Conservation (phyloP, 2,329 filamentous ascomycete genomes). For the Podosphaera fusca region DNA sequence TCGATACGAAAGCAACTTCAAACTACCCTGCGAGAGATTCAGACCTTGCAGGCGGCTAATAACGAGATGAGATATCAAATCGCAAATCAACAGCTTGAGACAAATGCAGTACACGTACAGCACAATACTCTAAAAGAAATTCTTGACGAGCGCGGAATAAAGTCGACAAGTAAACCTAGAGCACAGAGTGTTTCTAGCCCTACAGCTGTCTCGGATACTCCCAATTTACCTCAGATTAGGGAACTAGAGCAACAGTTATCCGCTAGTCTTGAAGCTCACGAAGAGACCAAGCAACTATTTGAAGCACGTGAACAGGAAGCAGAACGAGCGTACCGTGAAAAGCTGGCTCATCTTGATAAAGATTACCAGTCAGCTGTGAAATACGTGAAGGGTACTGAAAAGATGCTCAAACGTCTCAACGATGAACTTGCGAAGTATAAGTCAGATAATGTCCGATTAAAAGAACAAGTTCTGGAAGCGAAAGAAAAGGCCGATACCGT, state of each 20-base stretch:
- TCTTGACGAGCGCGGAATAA: slow-evolving; percentile 70
- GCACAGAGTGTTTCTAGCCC: slow-evolving; percentile 52
- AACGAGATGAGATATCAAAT: slow-evolving; percentile 63
- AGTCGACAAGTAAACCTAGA: slow-evolving; percentile 46
- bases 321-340: slow-evolving; percentile 77
- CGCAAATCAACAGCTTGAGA: slow-evolving; percentile 70
- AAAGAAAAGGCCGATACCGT: slow-evolving; percentile 27
- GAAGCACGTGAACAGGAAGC: slow-evolving; percentile 65
- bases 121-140: slow-evolving; percentile 87
- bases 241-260: slow-evolving; percentile 80
- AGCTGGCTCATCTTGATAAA: slow-evolving; percentile 79
- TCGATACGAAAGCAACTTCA: slow-evolving; percentile 79
- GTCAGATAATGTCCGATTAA: slow-evolving; percentile 58
- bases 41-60: slow-evolving; percentile 59
- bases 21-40: slow-evolving; percentile 57
- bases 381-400: slow-evolving; percentile 95
- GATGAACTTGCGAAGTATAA: slow-evolving; percentile 90
- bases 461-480: slow-evolving; percentile 52
- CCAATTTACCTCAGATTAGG: slow-evolving; percentile 54
- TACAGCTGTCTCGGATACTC: slow-evolving; percentile 49
- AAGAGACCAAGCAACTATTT: slow-evolving; percentile 59
- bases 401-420: slow-evolving; percentile 97
- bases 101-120: slow-evolving; percentile 82
- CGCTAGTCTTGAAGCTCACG: slow-evolving; percentile 52
- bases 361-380: slow-evolving; percentile 96